Evolutionary conservation across 2,329 filamentous ascomycete species (phyloP).

Genomic region (Diaporthe citri): DNA sequence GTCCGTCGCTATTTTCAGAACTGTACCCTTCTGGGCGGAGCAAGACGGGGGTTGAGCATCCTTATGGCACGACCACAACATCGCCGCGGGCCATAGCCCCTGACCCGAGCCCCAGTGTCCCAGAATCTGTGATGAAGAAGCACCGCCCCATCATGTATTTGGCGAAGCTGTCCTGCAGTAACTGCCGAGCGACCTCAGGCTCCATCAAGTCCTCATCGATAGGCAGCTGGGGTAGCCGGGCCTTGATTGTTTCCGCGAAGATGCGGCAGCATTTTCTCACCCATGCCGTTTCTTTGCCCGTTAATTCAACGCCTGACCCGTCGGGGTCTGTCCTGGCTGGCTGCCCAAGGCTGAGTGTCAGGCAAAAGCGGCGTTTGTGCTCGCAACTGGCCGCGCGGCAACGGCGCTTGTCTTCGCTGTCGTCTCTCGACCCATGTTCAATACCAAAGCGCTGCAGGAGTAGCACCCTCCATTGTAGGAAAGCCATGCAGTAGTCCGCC

Average conservation of each 20-base stretch:
- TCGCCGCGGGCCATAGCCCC: constrained; percentile 7
- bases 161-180: constrained; percentile 13
- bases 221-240: background rate
- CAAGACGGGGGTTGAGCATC: constrained; percentile 13
- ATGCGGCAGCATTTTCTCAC: background rate
- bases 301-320: fast-evolving
- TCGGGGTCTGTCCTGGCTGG: background rate
- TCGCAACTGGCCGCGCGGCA: background rate
- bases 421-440: background rate
- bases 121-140: background rate
- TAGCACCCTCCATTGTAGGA: background rate
- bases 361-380: constrained; percentile 12
- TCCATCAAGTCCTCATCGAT: background rate
- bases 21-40: constrained; percentile 2
- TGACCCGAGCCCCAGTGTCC: constrained; percentile 8
- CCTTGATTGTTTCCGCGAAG: constrained; percentile 1
- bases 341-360: constrained; percentile 10
- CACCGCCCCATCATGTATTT: constrained; percentile 26
- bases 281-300: background rate
- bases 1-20: background rate
- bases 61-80: constrained; percentile 1
- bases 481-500: constrained; percentile 11
- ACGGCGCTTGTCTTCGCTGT: background rate
- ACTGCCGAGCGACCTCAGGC: background rate
- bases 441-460: constrained; percentile 7